phyloP scores from a whole-genome alignment of 345 rosid species.

The Camelina hispida region DNA sequence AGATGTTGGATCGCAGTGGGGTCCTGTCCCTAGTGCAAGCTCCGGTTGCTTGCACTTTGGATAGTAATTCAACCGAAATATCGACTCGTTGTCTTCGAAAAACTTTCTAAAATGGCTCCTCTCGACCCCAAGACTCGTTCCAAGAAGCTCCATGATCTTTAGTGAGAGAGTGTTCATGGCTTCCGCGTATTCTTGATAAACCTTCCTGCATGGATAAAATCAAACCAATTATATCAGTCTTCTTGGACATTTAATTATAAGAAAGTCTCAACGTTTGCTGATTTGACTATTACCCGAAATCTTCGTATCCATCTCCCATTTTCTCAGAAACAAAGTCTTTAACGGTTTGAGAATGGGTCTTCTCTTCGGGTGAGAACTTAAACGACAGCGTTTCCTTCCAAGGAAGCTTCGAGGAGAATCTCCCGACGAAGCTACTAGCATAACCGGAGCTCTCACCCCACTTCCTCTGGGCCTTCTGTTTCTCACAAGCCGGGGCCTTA shows the following conservation, averaged over 20 bases:
- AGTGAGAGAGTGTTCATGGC: constrained; percentile 45
- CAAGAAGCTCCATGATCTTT: constrained; percentile 46
- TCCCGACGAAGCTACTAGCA: constrained; percentile 84
- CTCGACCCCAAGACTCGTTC: constrained; percentile 43
- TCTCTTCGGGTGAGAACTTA: constrained; percentile 50
- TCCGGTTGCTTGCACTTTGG: constrained; percentile 65
- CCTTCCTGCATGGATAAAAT: constrained; percentile 31
- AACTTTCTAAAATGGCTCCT: constrained; percentile 39
- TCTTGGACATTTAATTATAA: background rate
- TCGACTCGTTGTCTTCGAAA: constrained; percentile 62
- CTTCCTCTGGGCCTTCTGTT: constrained; percentile 68
- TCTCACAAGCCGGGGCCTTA: constrained; percentile 53
- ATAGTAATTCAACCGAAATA: constrained; percentile 70
- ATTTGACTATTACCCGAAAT: constrained; percentile 66
- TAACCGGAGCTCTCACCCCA: constrained; percentile 75
- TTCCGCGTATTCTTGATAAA: constrained; percentile 44
- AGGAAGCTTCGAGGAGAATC: constrained; percentile 80
- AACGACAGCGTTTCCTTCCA: constrained; percentile 96
- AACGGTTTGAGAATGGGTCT: constrained; percentile 38
- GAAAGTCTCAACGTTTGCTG: constrained; percentile 5
- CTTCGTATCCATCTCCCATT: constrained; percentile 65
- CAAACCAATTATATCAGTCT: constrained; percentile 7
- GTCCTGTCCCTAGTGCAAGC: constrained; percentile 84
- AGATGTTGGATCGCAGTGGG: constrained; percentile 84
- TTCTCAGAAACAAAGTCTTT: constrained; percentile 52